Evolutionary conservation across 768 basidiomycete species (phyloP), one percentile per base, ranked within the genome.

Genomic region (Agaricus blazei): DNA sequence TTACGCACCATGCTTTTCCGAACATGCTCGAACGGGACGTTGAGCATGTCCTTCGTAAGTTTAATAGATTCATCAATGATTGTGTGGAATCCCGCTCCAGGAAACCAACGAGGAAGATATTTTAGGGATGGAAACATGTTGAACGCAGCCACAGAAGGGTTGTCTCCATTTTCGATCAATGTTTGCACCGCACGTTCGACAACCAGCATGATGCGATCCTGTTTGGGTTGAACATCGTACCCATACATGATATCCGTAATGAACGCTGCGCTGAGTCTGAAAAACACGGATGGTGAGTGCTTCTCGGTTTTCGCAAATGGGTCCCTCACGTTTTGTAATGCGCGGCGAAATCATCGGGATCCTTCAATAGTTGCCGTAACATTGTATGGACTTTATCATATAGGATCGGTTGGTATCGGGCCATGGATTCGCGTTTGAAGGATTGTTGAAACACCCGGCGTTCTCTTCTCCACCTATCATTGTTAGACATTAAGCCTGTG

Each of bases 191-290:
- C 60, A 6, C 48, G 52, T 31, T 65, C 62, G n/a, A 61, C 62
- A 9, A 68, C 36, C 1, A 59, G 14, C 3, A 65, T 59, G 27
- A 64, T 64, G 23, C 52, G 54, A 52, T 70, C 67, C 36, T 62
- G 50, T 43, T 56, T 62, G 3, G 65, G 58, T 6, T 49, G 40
- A 4, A 65, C 54, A 7, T 67, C 63, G 48, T 67, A 62, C 1
- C 75, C 75, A 51, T 75, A 76, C 23, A 69, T 65, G 15, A 69
- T 56, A n/a, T 54, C 37, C 11, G 47, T 27, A 26, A 54, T n/a
- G 15, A 54, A 28, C 8, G 52, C 44, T 9, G 52, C 52, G 24
- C 52, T 54, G 14, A 54, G 26, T 9, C 46, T 54, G 7, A 29
- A 29, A 19, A 7, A 6, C 14, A 4, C 8, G 26, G 24, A 23